Base-by-base conservation (phyloP, 179 eudicot genomes). In the Beta corolliflora region DNA sequence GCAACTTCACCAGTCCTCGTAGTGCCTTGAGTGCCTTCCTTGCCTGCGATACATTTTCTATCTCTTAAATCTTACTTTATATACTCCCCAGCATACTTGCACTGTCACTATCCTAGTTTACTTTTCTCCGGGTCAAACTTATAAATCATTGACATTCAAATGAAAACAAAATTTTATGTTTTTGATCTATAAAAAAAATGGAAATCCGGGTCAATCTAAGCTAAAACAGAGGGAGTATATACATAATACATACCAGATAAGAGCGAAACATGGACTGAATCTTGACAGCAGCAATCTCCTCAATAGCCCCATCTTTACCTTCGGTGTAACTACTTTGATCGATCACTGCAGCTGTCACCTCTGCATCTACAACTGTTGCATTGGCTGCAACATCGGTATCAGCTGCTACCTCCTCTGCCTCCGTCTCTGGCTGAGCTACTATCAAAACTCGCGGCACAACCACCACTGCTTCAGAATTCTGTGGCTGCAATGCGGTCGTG, bases 1-100 rank as follows among this genome's bases (percentile, higher is more conserved):
- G 99, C 82, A 95, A 83, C 92, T 95, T 95, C 89, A 95, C 99
- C 61, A 95, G 80, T 76, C 99, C 99, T 84, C 86, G 94, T 81
- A 95, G 72, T 13, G 99, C 99, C 82, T 88, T 84, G 79, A 95
- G 77, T 58, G 99, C 99, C 76, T 95, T 95, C 78, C 99, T 92
- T 58, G 99, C 99, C 98, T 94, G 85, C 69, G 56, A 9, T n/a
- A 21, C 73, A 73, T 15, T 71, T 63, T 53, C 69, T 48, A 18
- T 65, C 25, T 52, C 29, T 7, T 1, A 5, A 63, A 50, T 6
- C 14, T 50, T 6, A 41, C 44, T 69, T 44, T 9, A 36, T 41
- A 36, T 36, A 67, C 8, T 31, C 3, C n/a, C n/a, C 11, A 36
- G 10, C 7, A 1, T 67, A 36, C 46, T 48, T 29, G 0, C 64